Evolutionary conservation across 78 protist genomes (phyloP), one percentile per base, ranked within the genome.

Genomic region (Dictyostelium purpureum): DNA sequence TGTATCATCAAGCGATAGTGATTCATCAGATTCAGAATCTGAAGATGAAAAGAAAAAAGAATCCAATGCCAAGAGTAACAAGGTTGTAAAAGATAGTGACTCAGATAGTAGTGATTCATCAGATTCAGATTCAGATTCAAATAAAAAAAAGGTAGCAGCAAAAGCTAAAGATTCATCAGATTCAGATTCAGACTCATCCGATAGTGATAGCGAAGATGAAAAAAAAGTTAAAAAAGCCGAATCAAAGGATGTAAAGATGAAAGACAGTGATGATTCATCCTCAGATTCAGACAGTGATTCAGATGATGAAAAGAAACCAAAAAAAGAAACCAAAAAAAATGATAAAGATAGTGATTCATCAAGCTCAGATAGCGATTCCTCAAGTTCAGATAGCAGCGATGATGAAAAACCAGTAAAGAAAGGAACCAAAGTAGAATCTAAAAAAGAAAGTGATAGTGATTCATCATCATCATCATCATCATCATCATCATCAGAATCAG

Each of bases 171-270:
- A 52, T 28, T 6, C 18, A 49, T 54, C 37, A 16, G 57, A 51
- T 51, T 52, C 43, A 7, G 24, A 52, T 2, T 77, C 75, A 4
- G 12, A 11, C 5, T 67, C 54, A 49, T 49, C 54, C 7, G 56
- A 45, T n/a, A 71, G 77, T 24, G 77, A 71, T 5, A 28, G 42
- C 28, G 65, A 76, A 57, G n/a, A 56, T 71, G 77, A 76, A 31
- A 51, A 54, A 12, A 76, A 76, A 57, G 42, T 56, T 4, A 28
- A 57, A 26, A 71, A 71, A 37, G n/a, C n/a, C n/a, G n/a, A n/a
- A n/a, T n/a, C n/a, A n/a, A n/a, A n/a, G n/a, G n/a, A n/a, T n/a
- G n/a, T n/a, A n/a, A n/a, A n/a, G n/a, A 47, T 21, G 9, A n/a
- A 40, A 19, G 54, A 42, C 19, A 35, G 38, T 33, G 26, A 35